Conservation (phyloP, 2,329 filamentous ascomycete genomes). For the Chrysoporthe puriensis region DNA sequence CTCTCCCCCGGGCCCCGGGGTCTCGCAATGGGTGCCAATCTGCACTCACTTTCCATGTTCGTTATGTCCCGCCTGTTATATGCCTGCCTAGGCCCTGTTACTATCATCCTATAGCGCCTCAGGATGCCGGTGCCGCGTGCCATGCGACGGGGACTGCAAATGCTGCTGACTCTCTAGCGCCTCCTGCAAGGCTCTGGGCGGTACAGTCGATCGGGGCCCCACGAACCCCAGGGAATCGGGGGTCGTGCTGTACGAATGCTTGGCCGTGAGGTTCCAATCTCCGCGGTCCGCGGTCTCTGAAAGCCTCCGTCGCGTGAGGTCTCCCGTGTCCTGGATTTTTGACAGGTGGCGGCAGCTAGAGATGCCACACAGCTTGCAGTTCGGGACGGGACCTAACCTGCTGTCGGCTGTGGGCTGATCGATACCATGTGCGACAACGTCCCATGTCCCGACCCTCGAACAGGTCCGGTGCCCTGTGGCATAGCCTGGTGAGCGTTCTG, state of each 20-base stretch:
- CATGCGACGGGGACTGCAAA: neutral
- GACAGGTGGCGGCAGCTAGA: neutral
- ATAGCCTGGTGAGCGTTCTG: neutral
- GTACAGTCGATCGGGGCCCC: neutral
- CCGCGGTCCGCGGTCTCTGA: neutral
- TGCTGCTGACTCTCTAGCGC: neutral
- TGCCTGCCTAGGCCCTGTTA: neutral
- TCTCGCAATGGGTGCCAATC: neutral
- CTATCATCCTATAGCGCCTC: neutral
- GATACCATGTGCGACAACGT: neutral
- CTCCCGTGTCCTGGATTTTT: neutral
- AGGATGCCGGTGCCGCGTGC: neutral
- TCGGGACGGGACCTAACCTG: neutral
- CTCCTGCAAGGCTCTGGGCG: neutral
- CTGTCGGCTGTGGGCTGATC: neutral
- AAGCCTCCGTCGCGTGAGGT: neutral
- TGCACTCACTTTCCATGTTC: neutral
- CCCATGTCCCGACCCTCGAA: neutral
- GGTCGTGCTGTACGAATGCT: neutral
- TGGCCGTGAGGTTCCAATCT: neutral
- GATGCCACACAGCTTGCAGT: neutral
- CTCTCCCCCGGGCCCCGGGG: neutral
- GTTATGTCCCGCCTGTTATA: neutral
- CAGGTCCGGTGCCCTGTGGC: neutral
- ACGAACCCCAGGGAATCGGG: neutral